Base-by-base conservation (phyloP, 2,329 filamentous ascomycete genomes). In the Penicillium brevicompactum region DNA sequence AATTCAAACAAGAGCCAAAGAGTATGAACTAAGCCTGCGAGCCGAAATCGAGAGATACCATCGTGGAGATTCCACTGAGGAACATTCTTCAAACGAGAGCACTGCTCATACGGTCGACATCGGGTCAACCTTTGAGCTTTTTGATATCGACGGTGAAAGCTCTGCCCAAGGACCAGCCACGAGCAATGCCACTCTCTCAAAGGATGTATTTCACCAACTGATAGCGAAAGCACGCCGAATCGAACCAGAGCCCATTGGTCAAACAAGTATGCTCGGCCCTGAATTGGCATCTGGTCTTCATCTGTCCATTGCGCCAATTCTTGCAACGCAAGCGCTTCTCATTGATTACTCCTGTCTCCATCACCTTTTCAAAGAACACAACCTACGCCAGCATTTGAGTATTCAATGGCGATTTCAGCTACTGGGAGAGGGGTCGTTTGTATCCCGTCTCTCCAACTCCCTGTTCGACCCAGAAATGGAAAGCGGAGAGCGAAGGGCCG, bases 381-480 rank as follows among this genome's bases (percentile, higher is more conserved):
- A 85, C 9, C 74, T 99, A 4, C 83, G 85, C 14, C 77, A 83
- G 1, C 92, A 97, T 67, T 76, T 97, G 0, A 79, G 81, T 4
- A 69, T 96, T 1, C 91, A 96, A 66, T 85, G 85, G 56, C 84
- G 88, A 42, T 97, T 94, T 61, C 90, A 95, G 49, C 81, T 97
- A 1, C 80, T 97, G 6, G 89, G 91, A 2, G 92, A 94, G 64
- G 92, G 92, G 5, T 80, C 90, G 14, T 97, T 97, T 70, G 87
- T 88, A 49, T 88, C 88, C 48, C 86, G 88, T 1, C 80, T 99
- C 1, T 88, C 90, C 0, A 87, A 91, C 51, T 89, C 92, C 1
- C 80, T 99, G 0, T 97, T 97, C 66, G 89, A 92, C 57, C 86
- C 91, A 0, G 87, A 95, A 22, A 82, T 94, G 46, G 87, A 90